Evolutionary conservation across 2,329 filamentous ascomycete genomes (phyloP).

Genomic region (Exserohilum turcica): DNA sequence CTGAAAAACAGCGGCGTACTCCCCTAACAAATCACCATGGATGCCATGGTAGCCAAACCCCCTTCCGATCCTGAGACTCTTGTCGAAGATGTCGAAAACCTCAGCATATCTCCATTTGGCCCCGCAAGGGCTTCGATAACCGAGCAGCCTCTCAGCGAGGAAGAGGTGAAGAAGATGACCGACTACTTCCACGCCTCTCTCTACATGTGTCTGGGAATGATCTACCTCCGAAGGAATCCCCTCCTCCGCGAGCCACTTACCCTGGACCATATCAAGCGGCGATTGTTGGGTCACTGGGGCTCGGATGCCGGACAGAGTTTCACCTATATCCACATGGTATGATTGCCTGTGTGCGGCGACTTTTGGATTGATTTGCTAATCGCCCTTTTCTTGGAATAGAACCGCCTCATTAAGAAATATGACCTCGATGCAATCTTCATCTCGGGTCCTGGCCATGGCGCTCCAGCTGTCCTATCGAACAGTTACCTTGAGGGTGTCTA

Average conservation of each 20-base stretch:
- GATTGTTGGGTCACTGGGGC: constrained; percentile 78
- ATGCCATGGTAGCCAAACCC: constrained; percentile 29
- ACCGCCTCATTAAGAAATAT: constrained; percentile 80
- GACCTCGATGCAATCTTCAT: constrained; percentile 74
- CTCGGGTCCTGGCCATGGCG: constrained; percentile 78
- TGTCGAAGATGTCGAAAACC: constrained; percentile 34
- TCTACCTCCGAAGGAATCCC: constrained; percentile 76
- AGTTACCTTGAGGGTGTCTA: constrained; percentile 79
- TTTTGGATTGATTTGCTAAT: neutral
- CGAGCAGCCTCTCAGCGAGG: constrained; percentile 63
- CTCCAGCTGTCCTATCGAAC: constrained; percentile 75
- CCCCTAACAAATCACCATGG: constrained; percentile 21
- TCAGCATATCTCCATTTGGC: constrained; percentile 64
- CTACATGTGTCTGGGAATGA: constrained; percentile 79
- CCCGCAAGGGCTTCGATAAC: constrained; percentile 68
- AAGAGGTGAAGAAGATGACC: constrained; percentile 71
- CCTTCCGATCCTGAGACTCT: constrained; percentile 33
- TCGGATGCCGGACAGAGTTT: constrained; percentile 82
- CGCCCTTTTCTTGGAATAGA: constrained; percentile 39
- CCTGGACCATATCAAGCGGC: constrained; percentile 72
- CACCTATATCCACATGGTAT: constrained; percentile 75
- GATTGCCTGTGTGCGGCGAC: neutral
- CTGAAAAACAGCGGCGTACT: constrained; percentile 8
- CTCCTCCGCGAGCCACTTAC: constrained; percentile 72
- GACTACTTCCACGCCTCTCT: constrained; percentile 76